Percentiles rank a stretch among this genome's conserved stretches.
Evolutionary conservation across 2,329 filamentous ascomycete genomes (phyloP).

Genomic region (Aureobasidium sp.): DNA sequence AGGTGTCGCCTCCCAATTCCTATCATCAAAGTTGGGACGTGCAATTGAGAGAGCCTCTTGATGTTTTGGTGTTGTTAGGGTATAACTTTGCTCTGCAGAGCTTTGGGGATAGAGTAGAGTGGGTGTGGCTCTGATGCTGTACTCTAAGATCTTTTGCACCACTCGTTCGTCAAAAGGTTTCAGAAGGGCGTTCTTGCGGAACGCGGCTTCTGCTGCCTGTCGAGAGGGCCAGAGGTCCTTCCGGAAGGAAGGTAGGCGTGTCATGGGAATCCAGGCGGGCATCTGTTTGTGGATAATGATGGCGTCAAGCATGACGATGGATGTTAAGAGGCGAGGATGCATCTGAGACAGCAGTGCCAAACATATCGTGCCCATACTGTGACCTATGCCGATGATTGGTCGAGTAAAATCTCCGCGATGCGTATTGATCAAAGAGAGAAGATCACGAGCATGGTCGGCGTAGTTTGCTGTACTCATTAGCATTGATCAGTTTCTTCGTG

Average conservation of each 20-base stretch:
- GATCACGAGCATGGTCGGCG: conserved; percentile 78
- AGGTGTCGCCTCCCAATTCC: conserved; percentile 23
- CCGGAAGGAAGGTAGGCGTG: conserved; percentile 60
- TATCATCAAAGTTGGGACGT: conserved; percentile 47
- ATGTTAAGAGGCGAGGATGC: conserved; percentile 72
- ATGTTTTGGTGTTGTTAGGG: conserved; percentile 74
- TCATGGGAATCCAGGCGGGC: conserved; percentile 24
- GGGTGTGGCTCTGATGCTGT: conserved; percentile 68
- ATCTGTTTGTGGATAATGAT: conserved; percentile 55
- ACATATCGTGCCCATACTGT: conserved; percentile 78
- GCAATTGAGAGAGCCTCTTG: conserved; percentile 79
- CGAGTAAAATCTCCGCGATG: conserved; percentile 76
- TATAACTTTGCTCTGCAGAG: conserved; percentile 45
- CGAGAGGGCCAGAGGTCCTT: conserved; percentile 79
- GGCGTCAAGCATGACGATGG: conserved; percentile 72
- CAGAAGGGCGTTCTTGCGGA: conserved; percentile 69
- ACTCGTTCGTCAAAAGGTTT: conserved; percentile 74
- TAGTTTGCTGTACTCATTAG: conserved; percentile 57
- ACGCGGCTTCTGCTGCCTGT: conserved; percentile 57
- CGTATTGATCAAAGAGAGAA: conserved; percentile 75
- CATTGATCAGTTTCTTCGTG: neutral
- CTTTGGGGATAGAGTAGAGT: conserved; percentile 50
- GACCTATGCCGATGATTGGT: conserved; percentile 76
- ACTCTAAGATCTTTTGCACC: conserved; percentile 62
- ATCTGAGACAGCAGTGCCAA: conserved; percentile 66